Evolutionary conservation across 768 basidiomycete species (phyloP).

Genomic region (Mycena rebaudengoi): DNA sequence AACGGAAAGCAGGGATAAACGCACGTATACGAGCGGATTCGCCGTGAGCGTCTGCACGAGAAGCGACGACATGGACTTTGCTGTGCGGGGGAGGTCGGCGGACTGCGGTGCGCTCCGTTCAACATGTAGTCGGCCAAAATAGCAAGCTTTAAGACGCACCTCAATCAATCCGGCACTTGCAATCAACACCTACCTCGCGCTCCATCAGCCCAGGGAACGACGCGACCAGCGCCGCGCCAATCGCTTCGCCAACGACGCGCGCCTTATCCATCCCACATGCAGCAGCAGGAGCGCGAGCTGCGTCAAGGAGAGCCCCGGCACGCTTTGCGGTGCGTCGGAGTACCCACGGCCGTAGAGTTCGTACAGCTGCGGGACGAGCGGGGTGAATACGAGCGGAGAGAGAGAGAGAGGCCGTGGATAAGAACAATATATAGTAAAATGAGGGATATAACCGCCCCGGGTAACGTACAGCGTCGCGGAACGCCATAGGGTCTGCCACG

Average conservation of each 20-base stretch:
- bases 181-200: constrained; percentile 68
- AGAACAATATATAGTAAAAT: constrained; percentile 77
- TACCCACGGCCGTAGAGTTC: constrained; percentile 88
- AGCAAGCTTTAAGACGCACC: constrained; percentile 42
- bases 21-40: constrained; percentile 67
- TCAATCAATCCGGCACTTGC: constrained; percentile 77
- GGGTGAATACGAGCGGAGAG: constrained; percentile 80
- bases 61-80: constrained; percentile 82
- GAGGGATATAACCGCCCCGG: no score
- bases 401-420: constrained; percentile 82
- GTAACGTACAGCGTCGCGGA: not conserved
- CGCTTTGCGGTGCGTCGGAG: constrained; percentile 73
- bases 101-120: no score
- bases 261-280: constrained; percentile 77
- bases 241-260: constrained; percentile 69
- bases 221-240: constrained; percentile 74
- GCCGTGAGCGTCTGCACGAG: constrained; percentile 73
- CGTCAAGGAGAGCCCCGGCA: constrained; percentile 72
- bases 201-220: constrained; percentile 78
- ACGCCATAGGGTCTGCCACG: not conserved
- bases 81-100: constrained; percentile 73
- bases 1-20: constrained; percentile 24
- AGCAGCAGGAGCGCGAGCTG: constrained; percentile 89
- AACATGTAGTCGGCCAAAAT: not conserved
- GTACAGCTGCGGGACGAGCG: constrained; percentile 75